A percentile compares a stretch with the other conserved stretches of the same genome.
Conservation (phyloP, 176 grass and related monocot species). For the Dendrocalamus sinicus region DNA sequence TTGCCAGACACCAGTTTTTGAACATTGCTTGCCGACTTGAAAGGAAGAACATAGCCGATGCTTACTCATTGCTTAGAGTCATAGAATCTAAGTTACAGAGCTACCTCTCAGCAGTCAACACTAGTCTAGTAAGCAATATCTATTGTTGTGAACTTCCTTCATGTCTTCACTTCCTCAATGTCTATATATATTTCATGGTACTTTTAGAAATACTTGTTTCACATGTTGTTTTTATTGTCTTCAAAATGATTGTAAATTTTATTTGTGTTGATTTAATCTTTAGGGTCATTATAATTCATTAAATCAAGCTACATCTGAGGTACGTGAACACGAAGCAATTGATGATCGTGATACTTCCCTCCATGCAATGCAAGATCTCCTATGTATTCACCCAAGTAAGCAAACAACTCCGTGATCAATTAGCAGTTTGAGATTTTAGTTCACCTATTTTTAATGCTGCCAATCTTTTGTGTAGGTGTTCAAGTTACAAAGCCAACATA, state of each 20-base stretch:
- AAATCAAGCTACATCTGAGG: constrained; percentile 83
- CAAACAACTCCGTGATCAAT: neutral
- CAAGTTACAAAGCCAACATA: constrained; percentile 79
- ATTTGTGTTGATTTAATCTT: constrained; percentile 31
- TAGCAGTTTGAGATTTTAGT: constrained; percentile 24
- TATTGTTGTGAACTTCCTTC: neutral
- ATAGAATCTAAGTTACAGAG: constrained; percentile 90
- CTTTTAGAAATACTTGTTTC: constrained; percentile 7
- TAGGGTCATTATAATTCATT: constrained; percentile 84
- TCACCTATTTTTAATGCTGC: constrained; percentile 10
- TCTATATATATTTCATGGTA: constrained; percentile 1
- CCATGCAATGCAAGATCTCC: constrained; percentile 82
- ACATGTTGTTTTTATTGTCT: constrained; percentile 3
- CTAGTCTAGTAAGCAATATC: constrained; percentile 71
- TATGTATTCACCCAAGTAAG: constrained; percentile 94
- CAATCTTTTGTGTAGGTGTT: constrained; percentile 54
- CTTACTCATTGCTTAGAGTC: constrained; percentile 86
- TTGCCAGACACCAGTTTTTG: constrained; percentile 86
- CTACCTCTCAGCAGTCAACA: constrained; percentile 81
- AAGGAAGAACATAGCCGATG: constrained; percentile 70
- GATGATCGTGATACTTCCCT: constrained; percentile 95
- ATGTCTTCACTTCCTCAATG: constrained; percentile 15
- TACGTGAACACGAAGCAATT: constrained; percentile 84
- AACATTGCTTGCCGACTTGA: constrained; percentile 97
- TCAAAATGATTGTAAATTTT: constrained; percentile 12